A percentile compares a stretch with the other conserved stretches of the same genome.
These are phyloP conservation scores for Corinectria fuckeliana DNA, from an alignment of 2,329 filamentous ascomycete genomes.

Conservation along the genomic window DNA sequence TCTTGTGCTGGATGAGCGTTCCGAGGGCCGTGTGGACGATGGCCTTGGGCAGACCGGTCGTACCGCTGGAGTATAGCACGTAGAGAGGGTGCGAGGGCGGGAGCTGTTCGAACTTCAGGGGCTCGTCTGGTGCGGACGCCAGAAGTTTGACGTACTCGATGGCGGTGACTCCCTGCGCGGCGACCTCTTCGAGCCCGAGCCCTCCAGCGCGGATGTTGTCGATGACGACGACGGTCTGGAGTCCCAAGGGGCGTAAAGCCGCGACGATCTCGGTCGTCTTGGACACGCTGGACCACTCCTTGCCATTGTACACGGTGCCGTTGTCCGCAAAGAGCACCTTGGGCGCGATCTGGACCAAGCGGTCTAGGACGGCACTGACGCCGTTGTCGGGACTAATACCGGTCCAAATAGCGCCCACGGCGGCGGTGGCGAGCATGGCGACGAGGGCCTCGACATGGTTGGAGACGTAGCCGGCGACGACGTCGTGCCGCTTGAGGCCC, in stretches of 20 bases:
- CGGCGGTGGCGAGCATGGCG: constrained; percentile 83
- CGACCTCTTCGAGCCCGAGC: constrained; percentile 51
- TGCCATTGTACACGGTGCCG: constrained; percentile 88
- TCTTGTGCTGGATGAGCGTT: constrained; percentile 94
- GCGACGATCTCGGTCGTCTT: constrained; percentile 82
- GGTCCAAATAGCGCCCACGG: constrained; percentile 90
- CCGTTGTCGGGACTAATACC: constrained; percentile 92
- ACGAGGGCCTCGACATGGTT: constrained; percentile 90
- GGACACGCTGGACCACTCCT: constrained; percentile 77
- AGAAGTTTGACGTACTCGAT: constrained; percentile 56
- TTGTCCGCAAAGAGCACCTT: constrained; percentile 87
- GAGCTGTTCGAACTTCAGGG: constrained; percentile 75
- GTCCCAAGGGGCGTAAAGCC: constrained; percentile 62
- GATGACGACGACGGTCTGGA: constrained; percentile 78
- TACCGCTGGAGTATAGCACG: constrained; percentile 92
- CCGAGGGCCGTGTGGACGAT: constrained; percentile 93
- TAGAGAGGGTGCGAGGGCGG: constrained; percentile 88
- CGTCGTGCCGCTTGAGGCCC: constrained; percentile 63
- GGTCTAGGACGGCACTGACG: constrained; percentile 87
- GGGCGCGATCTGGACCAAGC: constrained; percentile 84
- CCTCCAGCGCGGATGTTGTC: constrained; percentile 62
- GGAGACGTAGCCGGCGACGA: constrained; percentile 79
- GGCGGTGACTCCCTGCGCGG: constrained; percentile 47
- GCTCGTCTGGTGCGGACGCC: constrained; percentile 48
- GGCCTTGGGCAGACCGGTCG: constrained; percentile 86